phyloP scores from a whole-genome alignment of 768 basidiomycete genomes.

The Termitomyces bulborhizus region DNA sequence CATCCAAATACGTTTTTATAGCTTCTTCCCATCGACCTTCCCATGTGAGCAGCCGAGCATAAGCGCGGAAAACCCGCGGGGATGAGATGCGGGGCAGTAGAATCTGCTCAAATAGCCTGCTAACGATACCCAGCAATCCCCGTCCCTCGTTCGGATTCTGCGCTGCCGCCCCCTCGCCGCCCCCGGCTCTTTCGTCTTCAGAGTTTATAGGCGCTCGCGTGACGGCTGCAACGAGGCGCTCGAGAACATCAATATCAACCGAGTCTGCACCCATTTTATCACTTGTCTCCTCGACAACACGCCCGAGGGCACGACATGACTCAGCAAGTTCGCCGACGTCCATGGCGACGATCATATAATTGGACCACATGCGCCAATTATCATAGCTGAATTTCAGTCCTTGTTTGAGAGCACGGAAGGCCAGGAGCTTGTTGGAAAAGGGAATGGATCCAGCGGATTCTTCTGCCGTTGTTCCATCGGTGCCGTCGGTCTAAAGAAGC shows the following conservation, averaged over 20 bases:
- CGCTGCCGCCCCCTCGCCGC: conserved; percentile 10
- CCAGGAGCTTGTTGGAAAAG: conserved; percentile 76
- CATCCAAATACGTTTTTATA: conserved; percentile 77
- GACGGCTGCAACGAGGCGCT: conserved; percentile 84
- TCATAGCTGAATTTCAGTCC: conserved; percentile 81
- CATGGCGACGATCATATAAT: conserved; percentile 91
- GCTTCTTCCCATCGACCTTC: conserved; percentile 70
- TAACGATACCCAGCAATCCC: conserved; percentile 61
- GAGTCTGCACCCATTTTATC: conserved; percentile 41
- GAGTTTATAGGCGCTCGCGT: conserved; percentile 45
- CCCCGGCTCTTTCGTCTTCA: conserved; percentile 26
- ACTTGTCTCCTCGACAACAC: conserved; percentile 75
- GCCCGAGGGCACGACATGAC: conserved; percentile 74
- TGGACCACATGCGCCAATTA: conserved; percentile 98
- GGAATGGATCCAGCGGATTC: conserved; percentile 33
- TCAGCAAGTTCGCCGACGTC: conserved; percentile 92
- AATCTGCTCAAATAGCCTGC: conserved; percentile 66
- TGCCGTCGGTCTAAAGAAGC: not conserved
- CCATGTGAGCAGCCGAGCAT: conserved; percentile 76
- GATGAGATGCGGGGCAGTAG: conserved; percentile 82
- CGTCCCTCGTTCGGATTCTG: conserved; percentile 56
- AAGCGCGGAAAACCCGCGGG: conserved; percentile 74
- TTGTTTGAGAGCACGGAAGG: conserved; percentile 88
- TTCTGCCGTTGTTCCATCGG: not conserved
- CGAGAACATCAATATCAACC: conserved; percentile 85